Evolutionary conservation across 371 early-diverging fungal genomes (phyloP), one percentile per base, ranked within the genome.

Genomic region (Enterocytospora artemiae): DNA sequence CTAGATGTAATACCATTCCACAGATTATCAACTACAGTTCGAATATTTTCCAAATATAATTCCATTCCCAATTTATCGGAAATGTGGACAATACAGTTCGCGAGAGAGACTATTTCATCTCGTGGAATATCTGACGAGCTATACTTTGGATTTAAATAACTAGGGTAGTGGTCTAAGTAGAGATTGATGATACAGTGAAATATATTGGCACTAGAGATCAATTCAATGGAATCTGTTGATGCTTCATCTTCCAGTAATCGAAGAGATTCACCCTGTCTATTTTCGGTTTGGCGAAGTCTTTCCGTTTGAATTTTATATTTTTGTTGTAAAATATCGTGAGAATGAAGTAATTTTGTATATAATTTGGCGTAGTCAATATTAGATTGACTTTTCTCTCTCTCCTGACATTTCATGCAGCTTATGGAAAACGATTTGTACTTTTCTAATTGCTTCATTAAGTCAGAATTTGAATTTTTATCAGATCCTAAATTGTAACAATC

Each of bases 101-200:
- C 70, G 2, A 70, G 55, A 16, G 56, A 41, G 2, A 70, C 24
- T 12, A 59, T 59, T 25, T 74, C 70, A 44, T 65, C 50, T 20
- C 28, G 46, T 25, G 74, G 71, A 20, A 67, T 45, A 20, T 39
- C 32, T 0, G 60, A 37, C 14, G 37, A 50, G 5, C 61, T 31
- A 52, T 62, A 69, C 1, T 28, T 4, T 14, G 74, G 74, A 24
- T 34, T 25, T n/a, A n/a, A n/a, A n/a, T n/a, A n/a, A n/a, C n/a
- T n/a, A n/a, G n/a, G n/a, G n/a, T n/a, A n/a, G 58, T 67, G 44
- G 24, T 69, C 65, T 27, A 74, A 9, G 39, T 56, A 74, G 0
- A 70, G 2, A 14, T 59, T 22, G 20, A 74, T 33, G 0, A 70
- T 22, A 28, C 65, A 59, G 22, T 49, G 37, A 46, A 67, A 54